These are phyloP conservation scores for Styphnolobium japonicum DNA, from an alignment of 306 rosid species.

Conservation along the genomic window DNA sequence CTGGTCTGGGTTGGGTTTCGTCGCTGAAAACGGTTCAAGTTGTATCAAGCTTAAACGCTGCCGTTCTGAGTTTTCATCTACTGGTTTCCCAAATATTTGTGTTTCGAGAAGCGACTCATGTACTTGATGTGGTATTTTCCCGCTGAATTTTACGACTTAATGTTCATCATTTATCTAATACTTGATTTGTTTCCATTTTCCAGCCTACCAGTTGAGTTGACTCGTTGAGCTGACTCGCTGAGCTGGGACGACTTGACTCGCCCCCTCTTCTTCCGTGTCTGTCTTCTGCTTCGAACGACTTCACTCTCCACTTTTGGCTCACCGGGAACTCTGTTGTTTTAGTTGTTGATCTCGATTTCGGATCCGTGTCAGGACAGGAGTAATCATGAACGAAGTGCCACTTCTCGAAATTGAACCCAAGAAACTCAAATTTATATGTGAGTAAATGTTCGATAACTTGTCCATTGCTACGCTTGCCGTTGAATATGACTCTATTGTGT, in stretches of 20 bases:
- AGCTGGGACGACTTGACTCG: conserved; percentile 21
- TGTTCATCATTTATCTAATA: neutral
- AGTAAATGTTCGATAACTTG: conserved; percentile 24
- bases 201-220: conserved; percentile 9
- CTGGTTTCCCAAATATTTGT: neutral
- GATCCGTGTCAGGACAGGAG: neutral
- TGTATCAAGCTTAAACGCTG: neutral
- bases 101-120: neutral
- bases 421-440: conserved; percentile 72
- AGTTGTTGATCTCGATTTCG: conserved; percentile 31
- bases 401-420: conserved; percentile 75
- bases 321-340: conserved; percentile 3
- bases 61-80: conserved; percentile 9
- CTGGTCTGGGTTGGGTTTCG: neutral
- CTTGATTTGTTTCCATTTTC: neutral
- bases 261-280: neutral
- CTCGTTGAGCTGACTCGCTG: conserved; percentile 38
- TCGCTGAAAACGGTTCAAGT: neutral
- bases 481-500: neutral
- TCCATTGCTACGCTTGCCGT: neutral
- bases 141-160: neutral
- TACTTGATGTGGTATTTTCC: neutral
- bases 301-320: neutral
- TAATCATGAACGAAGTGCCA: conserved; percentile 54
- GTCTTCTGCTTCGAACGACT: neutral